Evolutionary conservation across 306 rosid genomes (phyloP).

Genomic region (peach (Prunus persica)): DNA sequence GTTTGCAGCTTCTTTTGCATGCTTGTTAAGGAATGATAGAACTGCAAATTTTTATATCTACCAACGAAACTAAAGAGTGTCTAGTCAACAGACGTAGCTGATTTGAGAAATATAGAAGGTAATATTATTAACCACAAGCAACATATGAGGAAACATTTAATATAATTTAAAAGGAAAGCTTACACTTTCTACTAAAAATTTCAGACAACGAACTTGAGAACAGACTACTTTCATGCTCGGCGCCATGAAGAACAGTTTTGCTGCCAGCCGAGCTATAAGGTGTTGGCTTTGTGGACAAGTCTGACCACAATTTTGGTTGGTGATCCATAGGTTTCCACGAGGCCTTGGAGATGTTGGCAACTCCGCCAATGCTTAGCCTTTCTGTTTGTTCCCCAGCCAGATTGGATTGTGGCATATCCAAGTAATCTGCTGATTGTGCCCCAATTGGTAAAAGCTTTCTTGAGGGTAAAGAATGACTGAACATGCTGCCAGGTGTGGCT

Average conservation of each 20-base stretch:
- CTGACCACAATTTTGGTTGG: conserved; percentile 47
- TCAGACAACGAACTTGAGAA: conserved; percentile 82
- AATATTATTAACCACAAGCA: background rate
- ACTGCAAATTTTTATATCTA: background rate
- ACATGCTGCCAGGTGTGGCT: conserved; percentile 43
- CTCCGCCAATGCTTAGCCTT: conserved; percentile 34
- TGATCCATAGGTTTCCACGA: conserved; percentile 42
- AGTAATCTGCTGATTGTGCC: conserved; percentile 34
- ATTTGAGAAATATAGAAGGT: background rate
- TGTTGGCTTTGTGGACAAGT: conserved; percentile 40
- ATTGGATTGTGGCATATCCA: conserved; percentile 36
- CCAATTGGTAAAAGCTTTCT: conserved; percentile 25
- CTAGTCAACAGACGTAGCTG: background rate
- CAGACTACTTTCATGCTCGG: conserved; percentile 62
- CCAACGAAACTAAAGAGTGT: conserved; percentile 3
- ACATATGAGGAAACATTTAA: background rate
- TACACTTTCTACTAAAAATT: conserved; percentile 63
- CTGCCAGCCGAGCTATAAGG: conserved; percentile 55
- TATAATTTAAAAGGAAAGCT: conserved; percentile 24
- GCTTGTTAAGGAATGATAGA: conserved; percentile 2
- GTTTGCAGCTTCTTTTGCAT: background rate
- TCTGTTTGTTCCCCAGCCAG: conserved; percentile 33
- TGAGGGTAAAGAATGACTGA: conserved; percentile 36
- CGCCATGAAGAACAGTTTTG: conserved; percentile 43
- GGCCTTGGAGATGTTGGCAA: conserved; percentile 34